Percentiles rank a stretch among this genome's conserved stretches.
These are phyloP conservation scores for Drechslerella coelobrocha DNA, from an alignment of 2,329 filamentous ascomycete genomes.

Conservation along the genomic window DNA sequence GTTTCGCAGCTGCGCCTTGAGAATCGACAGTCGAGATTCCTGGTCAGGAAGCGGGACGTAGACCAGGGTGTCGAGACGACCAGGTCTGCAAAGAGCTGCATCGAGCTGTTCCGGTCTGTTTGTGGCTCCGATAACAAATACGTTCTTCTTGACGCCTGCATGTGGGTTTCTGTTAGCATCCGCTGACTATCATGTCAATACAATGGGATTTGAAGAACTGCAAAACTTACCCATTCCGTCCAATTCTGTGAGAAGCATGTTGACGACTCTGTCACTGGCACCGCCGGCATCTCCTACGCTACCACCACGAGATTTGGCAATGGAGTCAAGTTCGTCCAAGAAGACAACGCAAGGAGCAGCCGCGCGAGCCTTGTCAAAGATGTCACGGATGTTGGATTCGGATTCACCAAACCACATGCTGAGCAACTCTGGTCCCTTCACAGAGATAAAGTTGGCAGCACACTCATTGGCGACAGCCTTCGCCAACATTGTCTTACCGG, in stretches of 20 bases:
- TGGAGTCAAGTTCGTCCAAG: slow-evolving; percentile 97
- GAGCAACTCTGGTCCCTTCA: slow-evolving; percentile 96
- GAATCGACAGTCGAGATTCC: slow-evolving; percentile 83
- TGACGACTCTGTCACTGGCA: slow-evolving; percentile 98
- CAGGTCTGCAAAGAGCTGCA: slow-evolving; percentile 95
- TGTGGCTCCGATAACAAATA: slow-evolving; percentile 98
- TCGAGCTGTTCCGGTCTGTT: slow-evolving; percentile 99
- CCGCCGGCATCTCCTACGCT: slow-evolving; percentile 94
- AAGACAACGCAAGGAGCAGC: slow-evolving; percentile 98
- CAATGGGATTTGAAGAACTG: too few species aligned
- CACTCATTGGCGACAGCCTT: slow-evolving; percentile 99
- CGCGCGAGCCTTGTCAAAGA: slow-evolving; percentile 98
- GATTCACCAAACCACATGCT: slow-evolving; percentile 99
- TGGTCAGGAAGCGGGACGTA: slow-evolving; percentile 97
- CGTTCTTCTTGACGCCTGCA: slow-evolving; percentile 86
- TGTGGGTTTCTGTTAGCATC: slow-evolving; percentile 8
- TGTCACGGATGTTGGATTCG: slow-evolving; percentile 99
- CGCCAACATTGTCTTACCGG: slow-evolving; percentile 99
- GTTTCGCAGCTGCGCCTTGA: slow-evolving; percentile 97
- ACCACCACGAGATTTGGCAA: slow-evolving; percentile 98
- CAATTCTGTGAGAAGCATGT: slow-evolving; percentile 86
- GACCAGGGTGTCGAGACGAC: slow-evolving; percentile 97
- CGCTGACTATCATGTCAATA: too few species aligned
- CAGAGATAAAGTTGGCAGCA: slow-evolving; percentile 98
- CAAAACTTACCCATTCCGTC: slow-evolving; percentile 58